Evolutionary conservation across 768 basidiomycete genomes (phyloP).

Genomic region (Lenzites betulinus): DNA sequence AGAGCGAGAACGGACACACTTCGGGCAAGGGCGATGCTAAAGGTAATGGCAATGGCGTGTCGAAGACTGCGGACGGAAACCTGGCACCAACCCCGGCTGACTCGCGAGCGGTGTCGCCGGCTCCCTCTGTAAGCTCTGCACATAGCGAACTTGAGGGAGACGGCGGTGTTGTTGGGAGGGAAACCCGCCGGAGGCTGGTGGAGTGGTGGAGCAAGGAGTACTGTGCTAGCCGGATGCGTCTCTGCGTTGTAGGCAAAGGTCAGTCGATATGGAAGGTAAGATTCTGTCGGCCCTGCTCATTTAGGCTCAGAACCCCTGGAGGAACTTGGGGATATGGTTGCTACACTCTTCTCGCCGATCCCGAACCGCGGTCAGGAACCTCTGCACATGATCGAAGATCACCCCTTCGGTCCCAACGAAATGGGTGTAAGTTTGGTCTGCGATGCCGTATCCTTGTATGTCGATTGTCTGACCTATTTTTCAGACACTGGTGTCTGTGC

Average conservation of each 20-base stretch:
- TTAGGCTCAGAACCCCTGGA: conserved; percentile 67
- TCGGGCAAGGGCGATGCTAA: not conserved
- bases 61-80: conserved; percentile 32
- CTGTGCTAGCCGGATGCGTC: conserved; percentile 78
- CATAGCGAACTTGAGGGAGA: conserved; percentile 67
- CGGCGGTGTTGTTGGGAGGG: conserved; percentile 77
- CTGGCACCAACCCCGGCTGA: conserved; percentile 41
- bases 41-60: conserved; percentile 25
- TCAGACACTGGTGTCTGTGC: conserved; percentile 79
- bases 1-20: conserved; percentile 21
- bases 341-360: conserved; percentile 71
- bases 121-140: conserved; percentile 55
- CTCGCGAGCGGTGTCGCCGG: conserved; percentile 59
- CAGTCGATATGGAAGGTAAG: not conserved
- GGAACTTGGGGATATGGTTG: conserved; percentile 62
- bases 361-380: conserved; percentile 60
- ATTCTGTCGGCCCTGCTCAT: not conserved
- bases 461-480: conserved; percentile 8
- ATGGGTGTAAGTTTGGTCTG: conserved; percentile 56
- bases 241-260: conserved; percentile 84
- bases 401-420: conserved; percentile 73
- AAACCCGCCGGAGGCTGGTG: conserved; percentile 73
- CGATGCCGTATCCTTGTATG: not conserved
- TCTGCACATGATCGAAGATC: conserved; percentile 66
- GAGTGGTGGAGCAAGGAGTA: conserved; percentile 88